Evolutionary conservation across 345 rosid species (phyloP).

Genomic region (Tarenaya hassleriana): DNA sequence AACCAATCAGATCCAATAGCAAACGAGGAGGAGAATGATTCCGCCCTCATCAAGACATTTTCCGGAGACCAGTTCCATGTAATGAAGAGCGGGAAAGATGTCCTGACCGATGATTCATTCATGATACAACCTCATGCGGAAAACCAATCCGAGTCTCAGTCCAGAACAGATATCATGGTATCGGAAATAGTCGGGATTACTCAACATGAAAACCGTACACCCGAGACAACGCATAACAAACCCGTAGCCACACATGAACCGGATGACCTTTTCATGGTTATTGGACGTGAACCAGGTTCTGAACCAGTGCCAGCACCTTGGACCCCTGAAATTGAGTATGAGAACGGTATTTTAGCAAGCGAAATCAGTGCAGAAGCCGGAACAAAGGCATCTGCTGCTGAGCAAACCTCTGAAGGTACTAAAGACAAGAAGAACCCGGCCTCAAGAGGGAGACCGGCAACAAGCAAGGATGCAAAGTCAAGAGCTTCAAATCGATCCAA

Average conservation of each 20-base stretch:
- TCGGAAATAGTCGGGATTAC: conserved; percentile 43
- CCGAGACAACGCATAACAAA: conserved; percentile 30
- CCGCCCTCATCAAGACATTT: conserved; percentile 36
- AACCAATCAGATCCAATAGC: conserved; percentile 32
- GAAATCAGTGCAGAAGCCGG: conserved; percentile 35
- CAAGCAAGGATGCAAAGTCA: conserved; percentile 44
- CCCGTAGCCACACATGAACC: conserved; percentile 45
- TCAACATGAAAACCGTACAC: conserved; percentile 33
- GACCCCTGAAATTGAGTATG: conserved; percentile 80
- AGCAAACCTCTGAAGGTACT: conserved; percentile 28
- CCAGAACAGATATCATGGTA: conserved; percentile 59
- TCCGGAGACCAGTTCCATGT: conserved; percentile 26
- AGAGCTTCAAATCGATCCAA: conserved; percentile 48
- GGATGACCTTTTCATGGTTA: conserved; percentile 91
- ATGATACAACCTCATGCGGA: conserved; percentile 65
- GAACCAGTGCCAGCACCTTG: conserved; percentile 43
- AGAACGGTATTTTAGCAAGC: conserved; percentile 35
- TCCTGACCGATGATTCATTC: conserved; percentile 74
- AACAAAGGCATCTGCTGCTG: conserved; percentile 25
- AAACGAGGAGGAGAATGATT: conserved; percentile 34
- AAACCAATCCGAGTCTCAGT: conserved; percentile 38
- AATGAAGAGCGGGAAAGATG: conserved; percentile 43
- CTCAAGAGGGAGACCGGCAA: conserved; percentile 34
- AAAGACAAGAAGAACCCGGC: conserved; percentile 33
- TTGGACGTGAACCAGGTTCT: conserved; percentile 55